Evolutionary conservation across 1,139 yeast genomes (phyloP), one percentile per base, ranked within the genome.

Genomic region (Magnusiomyces magnusii): DNA sequence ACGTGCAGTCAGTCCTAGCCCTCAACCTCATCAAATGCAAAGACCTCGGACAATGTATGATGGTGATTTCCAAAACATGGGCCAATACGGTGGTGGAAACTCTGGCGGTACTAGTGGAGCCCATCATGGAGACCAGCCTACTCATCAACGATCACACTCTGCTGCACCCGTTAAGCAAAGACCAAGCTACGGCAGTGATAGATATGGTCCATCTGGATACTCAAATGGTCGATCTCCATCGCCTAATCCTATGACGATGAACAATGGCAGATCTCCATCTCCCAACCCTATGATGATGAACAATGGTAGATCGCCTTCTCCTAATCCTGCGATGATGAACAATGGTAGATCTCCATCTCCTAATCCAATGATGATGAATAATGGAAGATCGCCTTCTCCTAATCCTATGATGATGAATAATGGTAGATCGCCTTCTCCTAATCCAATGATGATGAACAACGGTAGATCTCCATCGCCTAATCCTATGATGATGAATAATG

Each of bases 81-180:
- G 10, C 7, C 49, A 44, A 44, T 21, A 44, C 17, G 49, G 49
- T 44, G 27, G 24, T 9, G 51, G 34, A 5, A 34, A 34, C 9
- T 24, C 17, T n/a, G 17, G 25, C 34, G 41, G 23, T 28, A 24
- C n/a, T 21, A 19, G 19, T n/a, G 9, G 27, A 19, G 41, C 24
- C 2, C 53, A 31, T 28, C 19, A 50, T 27, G 41, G 41, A 3
- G 61, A 58, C 50, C 25, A 34, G 17, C 36, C 57, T 27, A 60
- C 61, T 19, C 68, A 65, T 41, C 61, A 62, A n/a, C 59, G 69
- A 28, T 62, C 69, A 17, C 64, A 66, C 54, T 65, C 68, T 23
- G 64, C 67, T 19, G 63, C 67, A 2, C 67, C 68, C 3, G 56
- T 60, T 24, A 64, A 66, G 57, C 56, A 57, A 23, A 52, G 56